Percentiles rank a stretch among this genome's conserved stretches.
Conservation (phyloP, 257 asterid genomes). For the Solanum tarijense region DNA sequence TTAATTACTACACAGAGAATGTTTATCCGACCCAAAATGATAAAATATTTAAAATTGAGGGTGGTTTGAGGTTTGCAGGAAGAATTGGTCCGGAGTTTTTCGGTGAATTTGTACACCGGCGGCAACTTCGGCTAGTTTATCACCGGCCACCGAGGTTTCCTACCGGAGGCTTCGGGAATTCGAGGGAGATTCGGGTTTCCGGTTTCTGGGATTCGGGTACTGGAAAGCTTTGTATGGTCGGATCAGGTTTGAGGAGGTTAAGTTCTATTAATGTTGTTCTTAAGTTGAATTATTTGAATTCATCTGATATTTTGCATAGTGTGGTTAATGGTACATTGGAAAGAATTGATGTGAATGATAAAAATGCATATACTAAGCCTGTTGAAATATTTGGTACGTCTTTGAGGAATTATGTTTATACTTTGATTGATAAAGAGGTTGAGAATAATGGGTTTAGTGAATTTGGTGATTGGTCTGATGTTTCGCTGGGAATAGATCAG, state of each 20-base stretch:
- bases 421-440: slow-evolving; percentile 52
- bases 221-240: slow-evolving; percentile 81
- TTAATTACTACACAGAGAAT: slow-evolving; percentile 26
- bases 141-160: slow-evolving; percentile 64
- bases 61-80: slow-evolving; percentile 9
- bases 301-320: slow-evolving; percentile 49
- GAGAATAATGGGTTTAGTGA: slow-evolving; percentile 28
- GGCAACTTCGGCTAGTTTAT: slow-evolving; percentile 31
- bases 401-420: slow-evolving; percentile 56
- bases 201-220: slow-evolving; percentile 75
- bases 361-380: slow-evolving; percentile 12
- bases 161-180: slow-evolving; percentile 10
- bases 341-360: slow-evolving; percentile 13
- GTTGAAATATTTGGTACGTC: slow-evolving; percentile 47
- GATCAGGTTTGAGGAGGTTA: slow-evolving; percentile 37
- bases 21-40: slow-evolving; percentile 38
- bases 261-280: slow-evolving; percentile 38
- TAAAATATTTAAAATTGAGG: slow-evolving; percentile 47
- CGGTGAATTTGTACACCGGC: slow-evolving; percentile 46
- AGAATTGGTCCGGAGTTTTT: neutral
- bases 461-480: slow-evolving; percentile 31
- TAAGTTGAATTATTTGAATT: slow-evolving; percentile 66
- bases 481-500: slow-evolving; percentile 32
- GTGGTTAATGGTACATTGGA: slow-evolving; percentile 67
- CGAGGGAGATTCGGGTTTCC: slow-evolving; percentile 18